phyloP scores from a whole-genome alignment of 305 asterid species.

The Fraxinus sp. region DNA sequence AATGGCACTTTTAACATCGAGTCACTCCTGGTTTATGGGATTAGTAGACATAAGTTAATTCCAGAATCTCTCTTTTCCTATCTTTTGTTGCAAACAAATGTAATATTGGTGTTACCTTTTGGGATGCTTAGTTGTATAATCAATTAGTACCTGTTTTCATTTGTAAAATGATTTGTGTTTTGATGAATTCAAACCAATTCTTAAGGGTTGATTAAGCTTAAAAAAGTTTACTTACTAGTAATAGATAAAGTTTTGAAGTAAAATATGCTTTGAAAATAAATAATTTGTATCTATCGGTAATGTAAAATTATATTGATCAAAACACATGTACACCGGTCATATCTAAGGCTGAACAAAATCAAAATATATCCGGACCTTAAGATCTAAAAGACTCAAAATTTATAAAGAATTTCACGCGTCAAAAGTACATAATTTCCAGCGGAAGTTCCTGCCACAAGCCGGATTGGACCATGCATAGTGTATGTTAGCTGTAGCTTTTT shows the following conservation, averaged over 20 bases:
- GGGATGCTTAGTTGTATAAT: conserved; percentile 4
- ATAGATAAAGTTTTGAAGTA: not conserved
- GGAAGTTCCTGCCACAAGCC: not conserved
- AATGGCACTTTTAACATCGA: not conserved
- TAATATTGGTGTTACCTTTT: not conserved
- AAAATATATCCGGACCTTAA: not conserved
- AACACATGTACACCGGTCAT: not conserved
- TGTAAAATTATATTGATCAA: not conserved
- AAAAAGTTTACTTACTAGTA: not conserved
- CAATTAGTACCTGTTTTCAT: not conserved
- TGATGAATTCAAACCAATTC: not conserved
- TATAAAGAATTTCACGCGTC: not conserved
- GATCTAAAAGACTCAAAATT: too few species aligned
- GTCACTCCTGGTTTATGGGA: not conserved
- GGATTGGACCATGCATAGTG: not conserved
- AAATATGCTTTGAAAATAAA: too few species aligned
- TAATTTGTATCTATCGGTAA: too few species aligned
- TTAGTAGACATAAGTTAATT: not conserved
- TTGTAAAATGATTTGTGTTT: not conserved
- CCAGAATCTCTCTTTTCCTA: not conserved
- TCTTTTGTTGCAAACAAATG: not conserved
- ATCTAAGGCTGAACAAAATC: not conserved
- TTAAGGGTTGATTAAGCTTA: not conserved
- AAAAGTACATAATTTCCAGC: not conserved
- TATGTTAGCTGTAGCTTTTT: not conserved